Evolutionary conservation across 2,329 filamentous ascomycete species (phyloP), one percentile per base, ranked within the genome.

Genomic region (Orbilia brochopaga): DNA sequence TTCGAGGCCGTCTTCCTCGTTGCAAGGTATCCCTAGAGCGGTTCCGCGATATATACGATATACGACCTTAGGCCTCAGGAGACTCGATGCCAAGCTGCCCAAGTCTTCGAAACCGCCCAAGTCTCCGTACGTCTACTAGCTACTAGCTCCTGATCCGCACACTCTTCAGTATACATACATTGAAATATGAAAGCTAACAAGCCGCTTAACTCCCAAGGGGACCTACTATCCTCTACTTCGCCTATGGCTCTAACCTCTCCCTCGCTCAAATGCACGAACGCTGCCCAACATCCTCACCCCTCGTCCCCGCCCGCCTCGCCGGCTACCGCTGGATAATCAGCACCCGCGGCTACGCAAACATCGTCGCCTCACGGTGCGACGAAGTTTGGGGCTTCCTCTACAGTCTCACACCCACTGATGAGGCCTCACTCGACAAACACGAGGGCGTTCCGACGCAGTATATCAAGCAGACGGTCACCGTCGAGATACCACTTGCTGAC

Each of bases 391-490:
- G 86, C 2, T 77, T 87, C 1, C 78, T 87, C 17, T 88, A 88
- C 76, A 78, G 79, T 4, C 79, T 88, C 0, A 78, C 81, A 3
- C 75, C 79, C 0, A 57, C 75, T 0, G 86, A 88, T 75, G 85
- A 87, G 77, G 76, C 73, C 1, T 69, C 61, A 0, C 81, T 88
- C 0, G 87, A 88, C 75, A 54, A 61, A 0, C 85, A 83, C 74
- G 88, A 90, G 78, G 87, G 86, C 44, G 88, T 90, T 0, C 86
- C 87, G 0, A 75, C 76, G 0, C 83, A 83, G 0, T 90, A 90
- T 76, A 82, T 83, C 50, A 89, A 88, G 37, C 27, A 61, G 10
- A 59, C 57, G 21, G 74, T 84, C 0, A 46, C 76, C 0, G 81
- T 83, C 2, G 79, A 82, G 17, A 32, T 32, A 15, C 19, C 44